phyloP scores from a whole-genome alignment of 2,329 filamentous ascomycete genomes.

The Fusarium xylarioides region DNA sequence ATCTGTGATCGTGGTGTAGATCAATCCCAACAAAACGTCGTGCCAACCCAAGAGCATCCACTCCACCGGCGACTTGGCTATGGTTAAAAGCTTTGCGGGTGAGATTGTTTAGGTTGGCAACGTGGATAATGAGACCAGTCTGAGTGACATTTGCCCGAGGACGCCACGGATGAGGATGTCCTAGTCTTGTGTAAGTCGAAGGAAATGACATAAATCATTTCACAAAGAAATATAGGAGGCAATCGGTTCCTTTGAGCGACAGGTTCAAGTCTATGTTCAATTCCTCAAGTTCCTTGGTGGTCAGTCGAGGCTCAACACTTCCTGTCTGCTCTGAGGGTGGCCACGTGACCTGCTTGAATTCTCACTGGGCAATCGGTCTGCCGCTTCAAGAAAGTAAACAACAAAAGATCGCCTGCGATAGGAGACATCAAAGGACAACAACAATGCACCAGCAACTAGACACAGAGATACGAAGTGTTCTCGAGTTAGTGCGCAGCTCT shows the following conservation, averaged over 20 bases:
- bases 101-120: background rate
- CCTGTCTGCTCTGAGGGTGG: background rate
- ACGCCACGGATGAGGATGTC: background rate
- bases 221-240: accelerated
- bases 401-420: too few relatives aligned
- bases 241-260: accelerated
- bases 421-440: too few relatives aligned
- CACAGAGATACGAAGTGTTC: background rate
- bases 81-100: background rate
- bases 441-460: background rate
- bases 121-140: background rate
- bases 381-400: background rate
- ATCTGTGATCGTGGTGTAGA: background rate
- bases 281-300: background rate
- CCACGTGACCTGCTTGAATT: background rate
- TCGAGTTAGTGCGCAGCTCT: background rate
- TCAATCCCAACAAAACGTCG: background rate
- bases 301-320: background rate
- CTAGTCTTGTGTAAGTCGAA: background rate
- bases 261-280: accelerated
- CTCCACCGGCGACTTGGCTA: background rate
- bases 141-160: background rate
- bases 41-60: background rate
- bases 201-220: background rate
- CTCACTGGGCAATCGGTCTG: accelerated